A percentile compares a stretch with the other conserved stretches of the same genome.
Conservation (phyloP, 768 basidiomycete species). For the Mycena galopus region DNA sequence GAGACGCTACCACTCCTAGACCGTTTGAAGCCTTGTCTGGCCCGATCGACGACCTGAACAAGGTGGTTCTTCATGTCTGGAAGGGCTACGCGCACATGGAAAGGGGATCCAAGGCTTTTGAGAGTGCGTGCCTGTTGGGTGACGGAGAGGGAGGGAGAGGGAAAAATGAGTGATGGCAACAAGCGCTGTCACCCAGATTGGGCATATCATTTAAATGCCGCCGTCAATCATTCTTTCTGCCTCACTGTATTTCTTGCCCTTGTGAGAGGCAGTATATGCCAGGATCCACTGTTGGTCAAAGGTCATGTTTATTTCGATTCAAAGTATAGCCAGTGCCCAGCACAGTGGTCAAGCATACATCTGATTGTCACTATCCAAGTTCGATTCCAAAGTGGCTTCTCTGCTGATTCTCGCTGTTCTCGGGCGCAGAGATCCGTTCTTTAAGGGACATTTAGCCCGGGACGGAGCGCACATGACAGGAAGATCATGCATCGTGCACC, state of each 20-base stretch:
- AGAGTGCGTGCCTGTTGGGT: no score
- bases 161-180: slow-evolving; percentile 13
- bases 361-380: slow-evolving; percentile 1
- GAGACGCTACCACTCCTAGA: slow-evolving; percentile 25
- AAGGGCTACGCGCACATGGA: not conserved
- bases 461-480: no score
- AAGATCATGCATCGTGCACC: no score
- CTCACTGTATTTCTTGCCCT: no score
- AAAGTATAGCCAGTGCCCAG: no score
- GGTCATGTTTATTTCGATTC: no score
- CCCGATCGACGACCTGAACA: slow-evolving; percentile 36
- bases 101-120: not conserved
- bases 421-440: not conserved
- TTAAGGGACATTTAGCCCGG: not conserved
- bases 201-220: not conserved
- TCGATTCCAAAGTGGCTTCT: not conserved
- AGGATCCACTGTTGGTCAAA: no score
- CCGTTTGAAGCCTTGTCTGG: slow-evolving; percentile 36
- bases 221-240: not conserved
- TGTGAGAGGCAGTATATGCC: no score
- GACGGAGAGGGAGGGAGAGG: slow-evolving; percentile 8
- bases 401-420: slow-evolving; percentile 8
- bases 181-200: slow-evolving; percentile 16
- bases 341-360: not conserved
- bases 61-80: slow-evolving; percentile 35